A percentile compares a stretch with the other conserved stretches of the same genome.
phyloP scores from a whole-genome alignment of 2,329 filamentous ascomycete species.

The Fusarium sacchari region DNA sequence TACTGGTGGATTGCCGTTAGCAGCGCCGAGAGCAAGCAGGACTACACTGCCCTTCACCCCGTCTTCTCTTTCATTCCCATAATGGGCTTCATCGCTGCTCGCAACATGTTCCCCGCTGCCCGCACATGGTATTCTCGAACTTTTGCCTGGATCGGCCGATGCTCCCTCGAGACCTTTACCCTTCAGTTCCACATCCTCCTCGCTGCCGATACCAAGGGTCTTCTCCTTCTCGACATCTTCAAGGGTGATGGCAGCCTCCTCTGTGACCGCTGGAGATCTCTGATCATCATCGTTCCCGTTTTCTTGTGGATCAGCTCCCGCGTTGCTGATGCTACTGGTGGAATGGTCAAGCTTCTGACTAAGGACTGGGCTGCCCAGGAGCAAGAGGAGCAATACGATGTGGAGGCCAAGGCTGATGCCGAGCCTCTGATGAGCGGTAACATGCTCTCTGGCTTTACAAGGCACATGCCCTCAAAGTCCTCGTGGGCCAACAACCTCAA shows the following conservation, averaged over 20 bases:
- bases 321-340: conserved; percentile 33
- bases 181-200: conserved; percentile 71
- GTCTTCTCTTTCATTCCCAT: conserved; percentile 65
- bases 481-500: conserved; percentile 34
- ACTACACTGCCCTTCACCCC: conserved; percentile 62
- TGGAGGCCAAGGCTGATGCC: conserved; percentile 32
- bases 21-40: conserved; percentile 34
- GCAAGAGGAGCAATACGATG: conserved; percentile 16
- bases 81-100: conserved; percentile 60
- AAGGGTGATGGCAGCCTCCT: conserved; percentile 33
- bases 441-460: conserved; percentile 16
- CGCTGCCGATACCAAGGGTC: conserved; percentile 64
- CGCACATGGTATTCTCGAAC: conserved; percentile 50
- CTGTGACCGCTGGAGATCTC: conserved; percentile 37
- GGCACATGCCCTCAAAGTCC: conserved; percentile 31
- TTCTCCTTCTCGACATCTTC: conserved; percentile 44
- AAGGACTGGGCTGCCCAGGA: conserved; percentile 16
- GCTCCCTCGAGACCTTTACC: conserved; percentile 67
- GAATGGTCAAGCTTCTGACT: conserved; percentile 34
- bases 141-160: conserved; percentile 62
- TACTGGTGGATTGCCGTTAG: conserved; percentile 46
- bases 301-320: conserved; percentile 43
- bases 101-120: conserved; percentile 52
- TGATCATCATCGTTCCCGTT: conserved; percentile 42
- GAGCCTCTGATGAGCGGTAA: conserved; percentile 23